Evolutionary conservation across 345 rosid genomes (phyloP), one percentile per base, ranked within the genome.

Genomic region (Salix dunnii): DNA sequence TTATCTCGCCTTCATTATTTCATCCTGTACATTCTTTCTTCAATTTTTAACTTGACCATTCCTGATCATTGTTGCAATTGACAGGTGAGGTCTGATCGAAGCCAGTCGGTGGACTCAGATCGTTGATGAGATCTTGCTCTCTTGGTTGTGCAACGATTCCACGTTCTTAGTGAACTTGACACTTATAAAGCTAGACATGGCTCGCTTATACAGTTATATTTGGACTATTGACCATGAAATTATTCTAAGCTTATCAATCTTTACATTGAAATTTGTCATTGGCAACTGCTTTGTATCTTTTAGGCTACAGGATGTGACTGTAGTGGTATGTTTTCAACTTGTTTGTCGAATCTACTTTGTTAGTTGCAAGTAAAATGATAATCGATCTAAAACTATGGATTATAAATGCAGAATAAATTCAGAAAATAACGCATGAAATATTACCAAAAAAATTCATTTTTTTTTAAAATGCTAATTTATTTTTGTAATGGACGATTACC

Each of bases 61-160:
- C 58, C 30, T 75, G 71, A 68, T 71, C 18, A 42, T 14, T 35
- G 33, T 8, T 66, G 43, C 71, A 58, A 64, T 78, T 77, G 75
- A 21, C 92, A 90, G 94, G 91, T 85, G 81, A 80, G 77, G 46
- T 87, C 92, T 21, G 84, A 88, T 70, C 77, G 80, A 87, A 83
- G 74, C 60, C 42, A 40, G 2, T 79, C 53, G 51, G 65, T 12
- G 17, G 83, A 72, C 27, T 64, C 53, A 69, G 74, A 70, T 62
- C 2, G 30, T 13, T 63, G 25, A 21, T 68, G 71, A 67, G 48
- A 66, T 30, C 60, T 10, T 76, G 20, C 67, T 73, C 17, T 4
- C 69, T 3, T 6, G 60, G 28, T 30, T 17, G 30, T 16, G 23
- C 21, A 38, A 67, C n/a, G 33, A 23, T 61, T 1, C 5, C 18